Conservation (phyloP, 306 rosid species). For the Senna siamea region DNA sequence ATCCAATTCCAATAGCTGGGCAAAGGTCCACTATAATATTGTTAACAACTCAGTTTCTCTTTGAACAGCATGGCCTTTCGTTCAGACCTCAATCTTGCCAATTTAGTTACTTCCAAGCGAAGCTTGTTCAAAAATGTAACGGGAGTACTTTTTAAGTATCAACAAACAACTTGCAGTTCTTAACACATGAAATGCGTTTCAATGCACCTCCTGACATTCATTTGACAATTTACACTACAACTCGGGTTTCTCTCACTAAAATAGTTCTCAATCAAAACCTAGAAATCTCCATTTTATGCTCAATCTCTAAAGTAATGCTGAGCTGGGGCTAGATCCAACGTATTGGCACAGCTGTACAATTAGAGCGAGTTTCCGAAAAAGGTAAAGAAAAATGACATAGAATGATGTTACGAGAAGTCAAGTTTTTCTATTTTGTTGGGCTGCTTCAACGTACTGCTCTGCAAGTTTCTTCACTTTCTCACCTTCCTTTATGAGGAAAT, state of each 20-base stretch:
- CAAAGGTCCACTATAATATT: too few species aligned
- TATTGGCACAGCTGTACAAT: slow-evolving; percentile 30
- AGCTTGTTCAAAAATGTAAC: too few species aligned
- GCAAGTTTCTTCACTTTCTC: slow-evolving; percentile 99
- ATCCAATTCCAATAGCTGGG: too few species aligned
- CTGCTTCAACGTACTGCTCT: slow-evolving; percentile 85
- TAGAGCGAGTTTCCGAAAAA: slow-evolving; percentile 23
- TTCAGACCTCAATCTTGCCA: too few species aligned
- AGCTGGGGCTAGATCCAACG: slow-evolving; percentile 31
- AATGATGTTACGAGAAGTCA: slow-evolving; percentile 38
- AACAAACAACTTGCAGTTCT: too few species aligned
- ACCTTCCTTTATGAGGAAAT: slow-evolving; percentile 94
- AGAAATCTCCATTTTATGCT: slow-evolving; percentile 30
- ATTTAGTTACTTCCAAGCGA: too few species aligned
- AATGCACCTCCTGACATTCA: not conserved
- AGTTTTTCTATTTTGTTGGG: slow-evolving; percentile 63
- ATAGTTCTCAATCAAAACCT: not conserved
- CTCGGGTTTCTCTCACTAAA: slow-evolving; percentile 3
- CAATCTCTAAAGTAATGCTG: slow-evolving; percentile 24
- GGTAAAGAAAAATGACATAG: slow-evolving; percentile 14
- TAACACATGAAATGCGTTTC: not conserved
- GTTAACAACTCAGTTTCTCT: too few species aligned
- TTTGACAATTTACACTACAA: not conserved
- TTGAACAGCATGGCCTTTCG: too few species aligned
- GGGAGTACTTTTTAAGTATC: too few species aligned